Conservation (phyloP, 257 asterid species). For the Echium plantagineum region DNA sequence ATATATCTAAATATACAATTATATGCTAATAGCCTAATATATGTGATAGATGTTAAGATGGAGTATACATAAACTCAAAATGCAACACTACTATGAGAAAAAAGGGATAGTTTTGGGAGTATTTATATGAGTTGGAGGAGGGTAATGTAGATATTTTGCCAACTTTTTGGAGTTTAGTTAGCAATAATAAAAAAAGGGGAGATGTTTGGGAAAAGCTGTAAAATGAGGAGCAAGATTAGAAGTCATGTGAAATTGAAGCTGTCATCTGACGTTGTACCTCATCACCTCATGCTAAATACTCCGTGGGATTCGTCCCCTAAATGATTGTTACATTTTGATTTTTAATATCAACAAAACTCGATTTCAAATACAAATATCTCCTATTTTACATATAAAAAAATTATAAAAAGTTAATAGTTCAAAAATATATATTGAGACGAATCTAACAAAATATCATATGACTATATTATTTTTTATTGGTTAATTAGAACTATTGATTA, state of each 20-base stretch:
- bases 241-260: not conserved
- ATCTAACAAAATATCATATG: too few species aligned
- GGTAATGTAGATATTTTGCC: not conserved
- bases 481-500: too few species aligned
- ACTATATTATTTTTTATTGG: too few species aligned
- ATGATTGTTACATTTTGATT: too few species aligned
- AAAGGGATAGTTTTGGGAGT: not conserved
- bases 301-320: too few species aligned
- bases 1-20: not conserved
- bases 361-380: too few species aligned
- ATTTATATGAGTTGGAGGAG: not conserved
- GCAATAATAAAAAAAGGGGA: too few species aligned
- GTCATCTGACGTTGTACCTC: not conserved
- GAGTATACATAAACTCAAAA: not conserved
- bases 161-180: too few species aligned
- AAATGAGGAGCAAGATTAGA: not conserved
- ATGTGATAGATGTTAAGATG: not conserved
- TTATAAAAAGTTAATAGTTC: too few species aligned
- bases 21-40: not conserved
- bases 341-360: too few species aligned
- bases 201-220: not conserved
- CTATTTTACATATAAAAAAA: too few species aligned
- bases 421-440: too few species aligned
- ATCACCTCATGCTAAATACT: not conserved
- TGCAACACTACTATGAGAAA: not conserved